These are phyloP conservation scores for Chlamydomonas reinhardtii DNA, from an alignment of 163 green algal genomes.

Conservation along the genomic window DNA sequence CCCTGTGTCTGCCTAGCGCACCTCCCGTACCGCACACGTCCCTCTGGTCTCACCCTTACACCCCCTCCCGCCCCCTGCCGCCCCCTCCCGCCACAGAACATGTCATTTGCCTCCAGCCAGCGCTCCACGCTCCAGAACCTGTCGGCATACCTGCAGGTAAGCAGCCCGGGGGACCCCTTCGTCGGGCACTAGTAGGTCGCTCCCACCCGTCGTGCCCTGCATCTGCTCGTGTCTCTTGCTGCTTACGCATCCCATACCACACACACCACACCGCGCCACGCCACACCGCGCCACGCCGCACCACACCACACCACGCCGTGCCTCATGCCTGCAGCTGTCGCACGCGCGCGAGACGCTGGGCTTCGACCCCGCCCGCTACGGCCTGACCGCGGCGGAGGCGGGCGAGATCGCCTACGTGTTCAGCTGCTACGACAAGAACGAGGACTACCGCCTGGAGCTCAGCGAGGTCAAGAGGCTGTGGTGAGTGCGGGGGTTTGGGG, in stretches of 20 bases:
- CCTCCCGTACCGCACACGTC: too few species aligned
- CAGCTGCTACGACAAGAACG: conserved; percentile 73
- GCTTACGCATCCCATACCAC: too few species aligned
- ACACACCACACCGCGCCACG: too few species aligned
- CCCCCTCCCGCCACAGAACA: conserved; percentile 12
- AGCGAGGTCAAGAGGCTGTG: conserved; percentile 72
- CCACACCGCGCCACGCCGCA: too few species aligned
- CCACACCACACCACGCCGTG: too few species aligned
- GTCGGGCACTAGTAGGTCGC: too few species aligned
- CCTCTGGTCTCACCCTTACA: too few species aligned
- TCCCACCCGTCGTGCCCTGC: too few species aligned
- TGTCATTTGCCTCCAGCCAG: conserved; percentile 5
- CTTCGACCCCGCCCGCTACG: conserved; percentile 68
- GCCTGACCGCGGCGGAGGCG: conserved; percentile 54
- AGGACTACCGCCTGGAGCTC: conserved; percentile 73
- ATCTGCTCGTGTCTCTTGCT: too few species aligned
- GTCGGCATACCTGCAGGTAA: conserved; percentile 68
- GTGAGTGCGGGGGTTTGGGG: conserved; percentile 17
- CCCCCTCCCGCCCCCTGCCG: too few species aligned
- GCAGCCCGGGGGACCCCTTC: too few species aligned
- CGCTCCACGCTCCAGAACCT: conserved; percentile 73
- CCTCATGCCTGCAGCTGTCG: conserved; percentile 51
- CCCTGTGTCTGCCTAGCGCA: too few species aligned
- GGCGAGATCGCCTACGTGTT: conserved; percentile 74
- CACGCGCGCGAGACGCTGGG: conserved; percentile 65